phyloP scores from a whole-genome alignment of 495 filamentous ascomycete species.

The Aspergillus biplanus region DNA sequence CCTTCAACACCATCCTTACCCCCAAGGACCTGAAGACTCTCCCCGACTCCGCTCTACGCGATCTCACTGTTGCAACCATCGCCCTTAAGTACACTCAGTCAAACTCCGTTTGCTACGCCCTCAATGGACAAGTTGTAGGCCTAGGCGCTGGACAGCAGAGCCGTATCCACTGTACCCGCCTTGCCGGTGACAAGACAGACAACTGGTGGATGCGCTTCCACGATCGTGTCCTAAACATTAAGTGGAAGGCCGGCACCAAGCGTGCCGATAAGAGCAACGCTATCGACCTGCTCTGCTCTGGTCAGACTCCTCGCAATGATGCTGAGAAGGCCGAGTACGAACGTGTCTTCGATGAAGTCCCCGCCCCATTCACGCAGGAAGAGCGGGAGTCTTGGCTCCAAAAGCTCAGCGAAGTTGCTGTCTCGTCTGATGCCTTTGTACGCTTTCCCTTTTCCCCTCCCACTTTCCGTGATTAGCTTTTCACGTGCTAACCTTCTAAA shows the following conservation, averaged over 20 bases:
- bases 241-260: slow-evolving; percentile 97
- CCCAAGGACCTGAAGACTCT: slow-evolving; percentile 75
- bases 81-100: slow-evolving; percentile 97
- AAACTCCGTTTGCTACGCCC: slow-evolving; percentile 97
- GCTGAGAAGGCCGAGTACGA: slow-evolving; percentile 86
- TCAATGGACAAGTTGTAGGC: slow-evolving; percentile 92
- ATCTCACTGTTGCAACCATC: slow-evolving; percentile 94
- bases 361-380: slow-evolving; percentile 75
- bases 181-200: slow-evolving; percentile 98
- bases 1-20: slow-evolving; percentile 82
- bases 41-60: slow-evolving; percentile 79
- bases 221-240: slow-evolving; percentile 79
- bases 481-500: background rate
- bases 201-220: slow-evolving; percentile 99
- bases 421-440: slow-evolving; percentile 95
- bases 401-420: slow-evolving; percentile 78
- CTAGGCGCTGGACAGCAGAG: slow-evolving; percentile 96
- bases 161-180: slow-evolving; percentile 95
- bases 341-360: slow-evolving; percentile 89
- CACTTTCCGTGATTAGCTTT: background rate
- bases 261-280: slow-evolving; percentile 96
- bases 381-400: slow-evolving; percentile 83
- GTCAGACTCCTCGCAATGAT: slow-evolving; percentile 75
- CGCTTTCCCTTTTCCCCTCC: slow-evolving; percentile 31
- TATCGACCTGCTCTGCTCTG: slow-evolving; percentile 91